Base-by-base conservation (phyloP, 306 rosid species). In the Rosa lucieae region DNA sequence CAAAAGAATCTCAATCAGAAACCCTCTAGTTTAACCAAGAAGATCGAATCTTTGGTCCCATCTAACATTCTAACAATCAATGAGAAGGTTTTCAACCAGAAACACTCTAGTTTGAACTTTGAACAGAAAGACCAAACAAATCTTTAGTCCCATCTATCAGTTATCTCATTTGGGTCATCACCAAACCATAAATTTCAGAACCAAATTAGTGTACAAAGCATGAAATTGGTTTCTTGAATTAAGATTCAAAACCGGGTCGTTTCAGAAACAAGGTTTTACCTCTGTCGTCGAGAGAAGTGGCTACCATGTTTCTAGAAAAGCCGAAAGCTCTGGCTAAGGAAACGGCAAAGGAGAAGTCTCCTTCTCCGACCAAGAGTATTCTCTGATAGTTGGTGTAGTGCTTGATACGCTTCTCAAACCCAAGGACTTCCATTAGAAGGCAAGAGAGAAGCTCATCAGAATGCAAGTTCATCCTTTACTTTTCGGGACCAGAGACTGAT, bases 341-440 rank as follows among this genome's bases (percentile, higher is more conserved):
- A 18, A 63, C 40, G 39, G 82, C 39, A 72, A 79, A 79, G 51
- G 77, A 72, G 63, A 79, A 79, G 69, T 79, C 77, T 14, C 77
- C 82, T 40, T 79, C 82, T 58, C 77, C 82, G 29, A 72, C 65
- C 3, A 79, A 21, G 0, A 79, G 82, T 70, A 79, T 79, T 20
- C 0, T 23, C 48, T 72, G 77, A 1, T 20, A 6, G 37, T n/a
- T 44, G 63, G 62, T 70, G 48, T 61, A 72, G 42, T 79, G 62
- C 61, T 56, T 72, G 47, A 70, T 59, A 59, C 63, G 52, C 51
- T 12, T 71, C 72, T 71, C 77, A 59, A 26, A 59, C 3, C 56
- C 35, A 9, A 8, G 26, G 15, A 0, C 43, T 14, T 75, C 70
- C 78, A 59, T 59, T 44, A 26, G 17, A 26, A 46, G 12, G 3